Conservation (phyloP, 495 filamentous ascomycete species). For the Lasiosphaeria miniovina region DNA sequence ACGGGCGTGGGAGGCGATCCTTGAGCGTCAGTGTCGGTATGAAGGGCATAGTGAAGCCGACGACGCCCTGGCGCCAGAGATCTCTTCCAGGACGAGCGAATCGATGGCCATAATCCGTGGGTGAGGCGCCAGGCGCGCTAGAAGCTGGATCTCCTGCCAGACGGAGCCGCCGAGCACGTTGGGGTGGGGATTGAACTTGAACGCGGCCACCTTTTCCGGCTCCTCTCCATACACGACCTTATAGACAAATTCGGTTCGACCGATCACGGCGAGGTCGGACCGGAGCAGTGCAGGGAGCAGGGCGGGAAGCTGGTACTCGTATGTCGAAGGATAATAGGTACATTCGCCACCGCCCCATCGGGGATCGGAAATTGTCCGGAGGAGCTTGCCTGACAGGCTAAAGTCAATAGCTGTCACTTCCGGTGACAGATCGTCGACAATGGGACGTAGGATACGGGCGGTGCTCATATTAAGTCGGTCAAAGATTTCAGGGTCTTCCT, state of each 20-base stretch:
- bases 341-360: background rate
- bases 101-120: conserved; percentile 36
- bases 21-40: conserved; percentile 34
- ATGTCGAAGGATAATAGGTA: background rate
- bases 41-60: conserved; percentile 41
- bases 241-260: background rate
- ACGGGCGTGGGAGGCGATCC: conserved; percentile 16
- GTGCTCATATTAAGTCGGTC: background rate
- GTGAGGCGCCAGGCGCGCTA: conserved; percentile 18
- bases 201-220: background rate
- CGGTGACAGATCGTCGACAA: background rate
- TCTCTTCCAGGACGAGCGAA: conserved; percentile 35
- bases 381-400: background rate
- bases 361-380: background rate
- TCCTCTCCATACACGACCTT: background rate
- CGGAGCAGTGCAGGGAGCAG: background rate
- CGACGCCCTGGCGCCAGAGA: conserved; percentile 28
- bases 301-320: background rate
- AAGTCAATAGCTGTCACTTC: background rate
- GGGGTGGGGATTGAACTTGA: background rate
- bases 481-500: too few relatives aligned
- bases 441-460: background rate
- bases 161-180: too few relatives aligned
- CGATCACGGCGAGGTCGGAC: background rate
- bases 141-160: conserved; percentile 3